Evolutionary conservation across 164 flowering plant species (phyloP), one percentile per base, ranked within the genome.

Genomic region (Paratinospora sagittata): DNA sequence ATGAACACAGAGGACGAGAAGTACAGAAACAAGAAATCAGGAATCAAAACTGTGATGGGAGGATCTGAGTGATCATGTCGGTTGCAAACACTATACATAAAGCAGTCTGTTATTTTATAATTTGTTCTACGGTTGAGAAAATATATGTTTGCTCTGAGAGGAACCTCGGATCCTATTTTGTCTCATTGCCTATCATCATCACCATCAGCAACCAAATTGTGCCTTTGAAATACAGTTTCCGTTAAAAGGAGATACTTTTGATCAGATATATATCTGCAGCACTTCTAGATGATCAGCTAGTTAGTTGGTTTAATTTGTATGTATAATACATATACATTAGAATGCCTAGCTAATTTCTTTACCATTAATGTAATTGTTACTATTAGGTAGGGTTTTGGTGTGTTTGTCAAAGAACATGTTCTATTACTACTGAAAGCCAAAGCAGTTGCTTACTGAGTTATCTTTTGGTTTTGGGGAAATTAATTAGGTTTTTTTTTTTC

Each of bases 41-140:
- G n/a, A n/a, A n/a, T n/a, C n/a, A n/a, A n/a, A n/a, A n/a, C n/a
- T n/a, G n/a, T n/a, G n/a, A n/a, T n/a, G n/a, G n/a, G n/a, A n/a
- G 87, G 93, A 89, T 87, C 91, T 82, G 90, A 86, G 90, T 34
- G 85, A 85, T 87, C 90, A 86, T 89, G 89, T 87, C 90, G 81
- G 89, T 70, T 57, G 89, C 90, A 85, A 82, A 67, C 70, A 69
- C 39, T 65, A 73, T n/a, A n/a, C n/a, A 61, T 61, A 36, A 7
- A 61, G 11, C 78, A 75, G 82, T 82, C 81, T 74, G 10, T 63
- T 67, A 14, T 72, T 81, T 84, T 82, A 75, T n/a, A n/a, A n/a
- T 65, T 70, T 65, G 55, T 66, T 45, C 7, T 0, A 73, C 71
- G 76, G 84, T 72, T 79, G 82, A 79, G 66, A 65, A 49, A 67